These are phyloP conservation scores for Daldinia eschscholtzii DNA, from an alignment of 2,329 filamentous ascomycete species.

Conservation along the genomic window DNA sequence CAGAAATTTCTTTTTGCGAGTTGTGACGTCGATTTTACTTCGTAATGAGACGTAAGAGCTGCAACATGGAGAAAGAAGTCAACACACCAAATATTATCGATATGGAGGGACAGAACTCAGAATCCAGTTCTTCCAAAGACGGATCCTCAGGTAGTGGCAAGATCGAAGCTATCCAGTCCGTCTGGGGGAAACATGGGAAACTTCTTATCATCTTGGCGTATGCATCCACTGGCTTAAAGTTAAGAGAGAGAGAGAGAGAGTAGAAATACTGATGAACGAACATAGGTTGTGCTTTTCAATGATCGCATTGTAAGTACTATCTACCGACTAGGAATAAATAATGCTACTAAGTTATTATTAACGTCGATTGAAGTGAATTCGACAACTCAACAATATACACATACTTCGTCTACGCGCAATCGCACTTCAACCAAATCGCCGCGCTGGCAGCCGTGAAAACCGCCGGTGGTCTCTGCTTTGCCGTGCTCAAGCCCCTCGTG, in stretches of 20 bases:
- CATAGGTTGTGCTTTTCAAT: not conserved
- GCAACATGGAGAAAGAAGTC: not conserved
- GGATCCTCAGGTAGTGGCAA: not conserved
- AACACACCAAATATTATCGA: not conserved
- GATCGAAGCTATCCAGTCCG: slow-evolving; percentile 1
- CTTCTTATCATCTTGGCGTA: slow-evolving; percentile 1
- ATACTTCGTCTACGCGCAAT: slow-evolving; percentile 58
- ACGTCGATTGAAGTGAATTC: too few species aligned
- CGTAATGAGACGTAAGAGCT: not conserved
- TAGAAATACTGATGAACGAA: not conserved
- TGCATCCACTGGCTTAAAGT: not conserved
- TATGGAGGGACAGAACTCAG: not conserved
- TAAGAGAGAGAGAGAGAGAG: too few species aligned
- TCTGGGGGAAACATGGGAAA: slow-evolving; percentile 8
- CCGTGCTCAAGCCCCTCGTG: slow-evolving; percentile 57
- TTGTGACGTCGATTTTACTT: too few species aligned
- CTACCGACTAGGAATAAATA: too few species aligned
- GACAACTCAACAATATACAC: slow-evolving; percentile 55
- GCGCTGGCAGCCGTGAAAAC: slow-evolving; percentile 54
- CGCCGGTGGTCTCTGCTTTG: slow-evolving; percentile 55
- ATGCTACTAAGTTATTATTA: too few species aligned
- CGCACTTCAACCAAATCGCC: slow-evolving; percentile 55
- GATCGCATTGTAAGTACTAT: not conserved
- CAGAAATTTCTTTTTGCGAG: too few species aligned
- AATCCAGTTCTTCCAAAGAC: not conserved